These are phyloP conservation scores for Penicillium sp. DNA, from an alignment of 2,329 filamentous ascomycete genomes.

Conservation along the genomic window DNA sequence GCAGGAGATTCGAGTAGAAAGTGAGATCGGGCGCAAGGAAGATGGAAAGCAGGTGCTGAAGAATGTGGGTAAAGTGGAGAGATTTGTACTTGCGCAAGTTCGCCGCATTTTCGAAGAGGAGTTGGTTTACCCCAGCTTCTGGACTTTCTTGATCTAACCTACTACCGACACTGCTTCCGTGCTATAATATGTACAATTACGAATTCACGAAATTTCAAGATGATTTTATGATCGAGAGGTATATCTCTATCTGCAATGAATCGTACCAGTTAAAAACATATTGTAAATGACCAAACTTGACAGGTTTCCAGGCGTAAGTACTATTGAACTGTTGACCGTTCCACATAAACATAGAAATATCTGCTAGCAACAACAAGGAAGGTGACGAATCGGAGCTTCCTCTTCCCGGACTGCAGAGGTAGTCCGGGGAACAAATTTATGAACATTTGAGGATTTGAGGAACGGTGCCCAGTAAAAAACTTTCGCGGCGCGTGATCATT, in stretches of 20 bases:
- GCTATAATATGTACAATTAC: slow-evolving; percentile 14
- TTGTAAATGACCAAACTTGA: background rate
- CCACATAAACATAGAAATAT: background rate
- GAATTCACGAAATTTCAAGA: slow-evolving; percentile 14
- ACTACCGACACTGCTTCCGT: background rate
- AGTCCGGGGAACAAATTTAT: background rate
- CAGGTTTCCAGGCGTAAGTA: background rate
- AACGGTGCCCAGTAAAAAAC: background rate
- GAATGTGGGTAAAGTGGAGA: slow-evolving; percentile 98
- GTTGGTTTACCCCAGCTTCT: slow-evolving; percentile 97
- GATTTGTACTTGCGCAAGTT: slow-evolving; percentile 95
- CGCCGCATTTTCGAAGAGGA: slow-evolving; percentile 97
- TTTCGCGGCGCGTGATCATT: background rate
- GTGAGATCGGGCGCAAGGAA: slow-evolving; percentile 92
- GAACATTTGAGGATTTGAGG: background rate
- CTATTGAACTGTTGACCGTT: background rate
- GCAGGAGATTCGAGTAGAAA: slow-evolving; percentile 93
- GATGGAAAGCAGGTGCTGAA: slow-evolving; percentile 92
- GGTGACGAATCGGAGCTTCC: background rate
- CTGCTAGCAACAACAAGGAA: background rate
- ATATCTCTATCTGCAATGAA: slow-evolving; percentile 10
- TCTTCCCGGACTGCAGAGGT: background rate
- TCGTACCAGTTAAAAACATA: slow-evolving; percentile 1
- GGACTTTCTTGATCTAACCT: slow-evolving; percentile 84
- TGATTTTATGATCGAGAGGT: slow-evolving; percentile 13